Percentiles rank a stretch among this genome's conserved stretches.
Conservation (phyloP, 495 filamentous ascomycete genomes). For the Aspergillus olivimuriae region DNA sequence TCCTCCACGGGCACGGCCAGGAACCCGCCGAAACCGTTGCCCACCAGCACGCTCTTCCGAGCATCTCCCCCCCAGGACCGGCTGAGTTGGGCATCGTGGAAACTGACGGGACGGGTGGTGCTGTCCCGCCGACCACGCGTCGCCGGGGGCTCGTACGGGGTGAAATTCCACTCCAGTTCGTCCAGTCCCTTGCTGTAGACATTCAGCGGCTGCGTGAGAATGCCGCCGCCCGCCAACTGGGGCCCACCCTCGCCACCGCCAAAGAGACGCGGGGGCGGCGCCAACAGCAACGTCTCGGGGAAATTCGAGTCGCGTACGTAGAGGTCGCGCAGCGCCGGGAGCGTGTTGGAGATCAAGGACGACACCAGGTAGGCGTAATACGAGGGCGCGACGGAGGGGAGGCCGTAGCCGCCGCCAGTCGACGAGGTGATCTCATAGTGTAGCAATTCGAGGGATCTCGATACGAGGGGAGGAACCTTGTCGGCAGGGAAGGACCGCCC, state of each 20-base stretch:
- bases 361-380: slow-evolving; percentile 86
- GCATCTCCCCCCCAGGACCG: slow-evolving; percentile 56
- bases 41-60: slow-evolving; percentile 57
- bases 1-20: slow-evolving; percentile 65
- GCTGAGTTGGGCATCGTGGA: slow-evolving; percentile 47
- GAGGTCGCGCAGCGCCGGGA: slow-evolving; percentile 65
- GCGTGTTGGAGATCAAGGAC: slow-evolving; percentile 65
- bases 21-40: slow-evolving; percentile 77
- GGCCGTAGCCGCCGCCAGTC: slow-evolving; percentile 41
- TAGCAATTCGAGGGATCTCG: slow-evolving; percentile 58
- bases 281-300: slow-evolving; percentile 64
- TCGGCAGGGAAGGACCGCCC: slow-evolving; percentile 56
- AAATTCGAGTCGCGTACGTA: slow-evolving; percentile 84
- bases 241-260: slow-evolving; percentile 25
- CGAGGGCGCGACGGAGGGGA: slow-evolving; percentile 53
- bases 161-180: slow-evolving; percentile 82
- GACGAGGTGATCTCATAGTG: slow-evolving; percentile 74
- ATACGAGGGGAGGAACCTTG: slow-evolving; percentile 57
- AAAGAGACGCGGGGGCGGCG: slow-evolving; percentile 47
- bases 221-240: slow-evolving; percentile 25
- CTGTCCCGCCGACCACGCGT: slow-evolving; percentile 25
- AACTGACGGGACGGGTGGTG: slow-evolving; percentile 47
- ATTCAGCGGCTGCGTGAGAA: slow-evolving; percentile 59
- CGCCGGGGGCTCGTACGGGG: slow-evolving; percentile 45
- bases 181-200: slow-evolving; percentile 83